These are phyloP conservation scores for Rhododendron griersonianum DNA, from an alignment of 148 eudicot species.

Conservation along the genomic window DNA sequence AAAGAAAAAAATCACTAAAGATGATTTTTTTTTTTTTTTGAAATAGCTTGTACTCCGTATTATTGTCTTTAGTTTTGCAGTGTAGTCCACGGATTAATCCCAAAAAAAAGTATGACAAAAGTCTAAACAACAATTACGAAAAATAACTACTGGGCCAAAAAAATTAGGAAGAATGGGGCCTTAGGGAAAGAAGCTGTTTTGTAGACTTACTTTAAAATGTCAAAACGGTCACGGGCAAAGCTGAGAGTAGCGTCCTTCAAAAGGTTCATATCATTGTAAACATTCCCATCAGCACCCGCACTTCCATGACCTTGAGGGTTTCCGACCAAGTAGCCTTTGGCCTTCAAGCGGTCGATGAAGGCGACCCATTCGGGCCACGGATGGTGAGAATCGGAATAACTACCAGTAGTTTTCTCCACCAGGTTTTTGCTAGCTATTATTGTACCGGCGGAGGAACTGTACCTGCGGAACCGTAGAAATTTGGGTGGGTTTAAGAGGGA, in stretches of 20 bases:
- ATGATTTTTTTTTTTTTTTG: background rate
- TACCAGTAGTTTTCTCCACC: background rate
- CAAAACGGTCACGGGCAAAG: conserved; percentile 79
- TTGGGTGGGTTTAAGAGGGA: background rate
- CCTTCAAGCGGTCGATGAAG: conserved; percentile 62
- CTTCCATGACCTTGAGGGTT: background rate
- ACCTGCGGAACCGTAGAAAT: background rate
- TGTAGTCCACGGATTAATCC: background rate
- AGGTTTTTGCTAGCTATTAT: background rate
- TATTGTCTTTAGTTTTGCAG: too few species aligned
- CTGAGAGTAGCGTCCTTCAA: conserved; percentile 74
- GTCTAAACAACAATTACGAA: background rate
- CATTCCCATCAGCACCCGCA: conserved; percentile 2
- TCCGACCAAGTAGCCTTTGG: conserved; percentile 56
- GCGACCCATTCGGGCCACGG: conserved; percentile 96
- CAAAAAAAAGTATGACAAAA: background rate
- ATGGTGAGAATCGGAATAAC: conserved; percentile 20
- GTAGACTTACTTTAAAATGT: conserved; percentile 51
- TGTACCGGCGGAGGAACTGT: conserved; percentile 10
- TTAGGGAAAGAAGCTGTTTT: background rate
- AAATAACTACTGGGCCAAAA: background rate
- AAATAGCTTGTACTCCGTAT: background rate
- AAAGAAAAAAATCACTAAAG: background rate
- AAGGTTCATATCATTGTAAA: conserved; percentile 41
- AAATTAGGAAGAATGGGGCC: background rate